Evolutionary conservation across 345 rosid species (phyloP), one percentile per base, ranked within the genome.

Genomic region (Euphorbia pulcherrima): DNA sequence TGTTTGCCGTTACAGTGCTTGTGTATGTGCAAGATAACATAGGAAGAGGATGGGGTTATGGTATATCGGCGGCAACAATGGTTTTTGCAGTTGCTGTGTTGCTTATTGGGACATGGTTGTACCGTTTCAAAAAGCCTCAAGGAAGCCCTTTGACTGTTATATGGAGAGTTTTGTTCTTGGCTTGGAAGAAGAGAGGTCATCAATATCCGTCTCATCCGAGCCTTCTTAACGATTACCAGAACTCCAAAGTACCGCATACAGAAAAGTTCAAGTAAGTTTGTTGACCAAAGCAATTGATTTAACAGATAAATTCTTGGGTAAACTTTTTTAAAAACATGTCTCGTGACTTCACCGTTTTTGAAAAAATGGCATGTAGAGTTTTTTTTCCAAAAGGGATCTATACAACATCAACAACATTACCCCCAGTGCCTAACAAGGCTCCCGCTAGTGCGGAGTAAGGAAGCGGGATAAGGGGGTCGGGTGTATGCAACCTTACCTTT

Each of bases 21-120:
- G 96, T 92, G 1, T 92, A 92, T 69, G 68, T 90, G 26, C 98
- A 92, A 70, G 98, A 90, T 75, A 88, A 92, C 28, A 81, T 92
- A 2, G 98, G 96, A 61, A 83, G 98, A 83, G 97, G 96, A 17
- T 87, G 92, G 90, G 98, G 97, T 4, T 92, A 92, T 67, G 98
- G 98, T 6, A 83, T 88, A 56, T 87, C 96, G 0, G 97, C 96
- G 4, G 97, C 79, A 56, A 83, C 98, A 20, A 87, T 92, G 92
- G 83, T 82, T 52, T 59, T 90, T 8, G 96, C 89, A 0, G 89
- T 87, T 0, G 74, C 69, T 4, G 75, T 90, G 24, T 71, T 92
- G 75, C 79, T 92, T 3, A 29, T 73, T 1, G 98, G 96, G 27
- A 92, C 87, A 4, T 76, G 48, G 27, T 56, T 58, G 80, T 92